A percentile compares a stretch with the other conserved stretches of the same genome.
phyloP scores from a whole-genome alignment of 805 yeast species.

The Brettanomyces nanus region DNA sequence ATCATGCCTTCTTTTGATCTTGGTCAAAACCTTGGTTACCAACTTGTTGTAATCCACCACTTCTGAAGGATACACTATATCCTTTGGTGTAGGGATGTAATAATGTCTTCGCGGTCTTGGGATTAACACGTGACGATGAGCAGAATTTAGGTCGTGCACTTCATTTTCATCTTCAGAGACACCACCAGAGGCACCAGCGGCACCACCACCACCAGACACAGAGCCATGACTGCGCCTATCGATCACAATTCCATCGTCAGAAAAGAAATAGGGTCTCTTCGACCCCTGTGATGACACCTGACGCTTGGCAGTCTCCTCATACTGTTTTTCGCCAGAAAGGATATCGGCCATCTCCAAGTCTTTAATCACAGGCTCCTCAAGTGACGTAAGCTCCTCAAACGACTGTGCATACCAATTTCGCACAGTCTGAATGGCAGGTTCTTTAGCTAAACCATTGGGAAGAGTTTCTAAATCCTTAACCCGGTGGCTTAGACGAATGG shows the following conservation, averaged over 20 bases:
- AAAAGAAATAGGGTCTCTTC: conserved; percentile 19
- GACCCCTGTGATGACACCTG: conserved; percentile 1
- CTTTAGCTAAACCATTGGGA: conserved; percentile 64
- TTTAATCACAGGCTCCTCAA: conserved; percentile 47
- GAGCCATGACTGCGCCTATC: conserved; percentile 11
- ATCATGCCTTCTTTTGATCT: conserved; percentile 78
- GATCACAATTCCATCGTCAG: conserved; percentile 42
- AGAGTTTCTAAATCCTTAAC: conserved; percentile 77
- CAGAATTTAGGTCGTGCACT: conserved; percentile 7
- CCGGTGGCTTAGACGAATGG: conserved; percentile 77
- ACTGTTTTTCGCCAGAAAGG: conserved; percentile 3
- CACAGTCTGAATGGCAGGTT: conserved; percentile 70
- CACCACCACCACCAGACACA: too few relatives aligned
- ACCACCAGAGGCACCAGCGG: too few relatives aligned
- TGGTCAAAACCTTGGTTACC: conserved; percentile 58
- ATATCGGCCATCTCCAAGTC: conserved; percentile 3
- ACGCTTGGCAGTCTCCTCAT: background rate
- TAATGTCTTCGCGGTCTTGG: conserved; percentile 31
- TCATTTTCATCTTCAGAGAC: conserved; percentile 6
- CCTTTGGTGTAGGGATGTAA: conserved; percentile 44
- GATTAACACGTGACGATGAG: conserved; percentile 7
- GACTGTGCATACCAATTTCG: conserved; percentile 88
- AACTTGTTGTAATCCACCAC: conserved; percentile 60
- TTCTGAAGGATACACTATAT: conserved; percentile 60
- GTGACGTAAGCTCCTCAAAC: conserved; percentile 68